Percentiles rank a stretch among this genome's conserved stretches.
These are phyloP conservation scores for Podaxis sp. DNA, from an alignment of 768 basidiomycete species.

Conservation along the genomic window DNA sequence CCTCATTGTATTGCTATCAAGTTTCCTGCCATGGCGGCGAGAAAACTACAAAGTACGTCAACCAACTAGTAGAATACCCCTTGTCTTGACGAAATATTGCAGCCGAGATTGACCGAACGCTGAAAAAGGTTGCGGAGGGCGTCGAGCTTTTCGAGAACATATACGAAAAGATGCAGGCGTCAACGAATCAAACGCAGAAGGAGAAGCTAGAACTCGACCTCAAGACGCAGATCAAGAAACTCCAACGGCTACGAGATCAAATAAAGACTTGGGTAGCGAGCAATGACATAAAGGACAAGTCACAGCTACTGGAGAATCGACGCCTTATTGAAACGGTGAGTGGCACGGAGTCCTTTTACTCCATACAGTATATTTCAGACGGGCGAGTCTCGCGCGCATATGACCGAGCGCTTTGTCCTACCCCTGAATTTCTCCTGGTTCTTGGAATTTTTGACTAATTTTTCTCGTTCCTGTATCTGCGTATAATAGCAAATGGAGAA, in stretches of 20 bases:
- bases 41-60: constrained; percentile 81
- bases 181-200: constrained; percentile 79
- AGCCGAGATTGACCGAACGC: constrained; percentile 99
- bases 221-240: constrained; percentile 96
- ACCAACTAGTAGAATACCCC: too few relatives aligned
- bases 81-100: constrained; percentile 14
- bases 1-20: constrained; percentile 5
- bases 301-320: constrained; percentile 86
- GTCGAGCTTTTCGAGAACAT: constrained; percentile 94
- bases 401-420: neutral
- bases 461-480: constrained; percentile 1
- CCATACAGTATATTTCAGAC: neutral
- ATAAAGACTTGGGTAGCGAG: constrained; percentile 99
- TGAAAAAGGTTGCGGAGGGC: constrained; percentile 96
- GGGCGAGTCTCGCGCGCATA: neutral
- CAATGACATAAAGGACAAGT: constrained; percentile 99
- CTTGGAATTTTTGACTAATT: neutral
- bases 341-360: constrained; percentile 15
- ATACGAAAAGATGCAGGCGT: constrained; percentile 97
- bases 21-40: constrained; percentile 68
- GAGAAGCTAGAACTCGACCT: constrained; percentile 52
- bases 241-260: constrained; percentile 96
- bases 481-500: constrained; percentile 97
- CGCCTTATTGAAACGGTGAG: constrained; percentile 95
- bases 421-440: neutral